These are phyloP conservation scores for Vaucheria bursata DNA, from an alignment of 352 stramenopile species.

Conservation along the genomic window DNA sequence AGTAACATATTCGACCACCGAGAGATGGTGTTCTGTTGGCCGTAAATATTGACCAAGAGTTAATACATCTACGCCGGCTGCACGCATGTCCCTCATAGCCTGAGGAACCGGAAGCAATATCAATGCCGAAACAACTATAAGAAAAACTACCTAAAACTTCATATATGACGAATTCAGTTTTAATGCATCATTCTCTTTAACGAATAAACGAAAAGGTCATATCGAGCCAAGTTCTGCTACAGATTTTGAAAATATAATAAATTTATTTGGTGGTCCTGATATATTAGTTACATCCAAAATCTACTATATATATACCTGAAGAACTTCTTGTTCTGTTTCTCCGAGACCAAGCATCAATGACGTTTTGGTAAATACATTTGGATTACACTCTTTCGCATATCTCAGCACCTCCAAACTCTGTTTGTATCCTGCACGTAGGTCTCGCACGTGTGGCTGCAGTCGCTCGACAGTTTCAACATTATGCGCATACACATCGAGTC, in stretches of 20 bases:
- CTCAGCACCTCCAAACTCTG: conserved; percentile 92
- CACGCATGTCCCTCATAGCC: conserved; percentile 73
- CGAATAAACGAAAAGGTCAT: too few species aligned
- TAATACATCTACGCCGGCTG: conserved; percentile 93
- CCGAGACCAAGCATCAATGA: conserved; percentile 96
- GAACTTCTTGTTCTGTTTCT: conserved; percentile 91
- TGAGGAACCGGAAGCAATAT: conserved; percentile 16
- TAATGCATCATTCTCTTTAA: too few species aligned
- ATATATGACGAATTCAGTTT: too few species aligned
- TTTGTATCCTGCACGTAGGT: conserved; percentile 81
- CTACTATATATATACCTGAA: conserved; percentile 82
- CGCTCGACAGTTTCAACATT: conserved; percentile 98
- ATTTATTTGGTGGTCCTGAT: too few species aligned
- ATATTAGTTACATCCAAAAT: too few species aligned
- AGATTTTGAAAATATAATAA: too few species aligned
- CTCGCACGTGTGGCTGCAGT: conserved; percentile 68
- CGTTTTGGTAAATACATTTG: conserved; percentile 93
- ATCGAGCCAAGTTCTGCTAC: too few species aligned
- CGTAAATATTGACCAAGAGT: conserved; percentile 98
- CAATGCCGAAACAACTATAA: too few species aligned
- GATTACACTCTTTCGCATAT: conserved; percentile 77
- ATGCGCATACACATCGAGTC: conserved; percentile 97
- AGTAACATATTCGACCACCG: conserved; percentile 94
- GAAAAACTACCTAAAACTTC: too few species aligned
- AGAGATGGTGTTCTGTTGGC: conserved; percentile 92